Evolutionary conservation across 2,329 filamentous ascomycete species (phyloP).

Genomic region (Fusarium sp.): DNA sequence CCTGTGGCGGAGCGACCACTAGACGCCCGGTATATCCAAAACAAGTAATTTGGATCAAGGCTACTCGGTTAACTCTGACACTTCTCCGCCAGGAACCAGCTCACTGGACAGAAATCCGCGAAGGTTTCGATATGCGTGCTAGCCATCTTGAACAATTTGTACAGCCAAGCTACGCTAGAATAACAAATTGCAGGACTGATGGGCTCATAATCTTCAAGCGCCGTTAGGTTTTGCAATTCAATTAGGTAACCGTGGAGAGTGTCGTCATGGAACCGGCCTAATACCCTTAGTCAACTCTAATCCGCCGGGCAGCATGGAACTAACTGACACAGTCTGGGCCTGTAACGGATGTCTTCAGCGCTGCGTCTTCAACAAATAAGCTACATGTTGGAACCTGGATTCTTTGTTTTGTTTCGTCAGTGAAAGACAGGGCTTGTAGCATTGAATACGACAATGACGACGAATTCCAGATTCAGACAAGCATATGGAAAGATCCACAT

Average conservation of each 20-base stretch:
- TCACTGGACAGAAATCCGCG: slow-evolving; percentile 15
- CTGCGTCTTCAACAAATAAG: slow-evolving; percentile 15
- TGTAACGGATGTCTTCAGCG: slow-evolving; percentile 9
- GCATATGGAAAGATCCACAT: slow-evolving; percentile 31
- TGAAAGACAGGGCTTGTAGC: slow-evolving; percentile 9
- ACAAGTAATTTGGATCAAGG: slow-evolving; percentile 22
- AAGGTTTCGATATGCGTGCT: slow-evolving; percentile 24
- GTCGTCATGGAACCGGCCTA: slow-evolving; percentile 3
- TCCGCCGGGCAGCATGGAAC: not conserved
- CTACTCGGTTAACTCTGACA: slow-evolving; percentile 22
- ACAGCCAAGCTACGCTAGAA: not conserved
- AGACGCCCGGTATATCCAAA: slow-evolving; percentile 24
- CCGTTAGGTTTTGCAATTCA: not conserved
- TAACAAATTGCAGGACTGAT: slow-evolving; percentile 30
- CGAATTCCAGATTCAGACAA: slow-evolving; percentile 26
- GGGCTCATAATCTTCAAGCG: slow-evolving; percentile 4
- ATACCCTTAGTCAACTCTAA: not conserved
- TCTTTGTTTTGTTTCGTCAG: slow-evolving; percentile 25
- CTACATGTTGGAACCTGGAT: not conserved
- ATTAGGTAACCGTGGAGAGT: slow-evolving; percentile 25
- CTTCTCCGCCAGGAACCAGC: slow-evolving; percentile 21
- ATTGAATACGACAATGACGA: slow-evolving; percentile 21
- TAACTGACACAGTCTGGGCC: not conserved
- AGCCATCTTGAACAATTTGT: slow-evolving; percentile 2
- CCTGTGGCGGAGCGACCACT: slow-evolving; percentile 32